A percentile compares a stretch with the other conserved stretches of the same genome.
These are phyloP conservation scores for Neocucurbitaria cava DNA, from an alignment of 2,329 filamentous ascomycete species.

Conservation along the genomic window DNA sequence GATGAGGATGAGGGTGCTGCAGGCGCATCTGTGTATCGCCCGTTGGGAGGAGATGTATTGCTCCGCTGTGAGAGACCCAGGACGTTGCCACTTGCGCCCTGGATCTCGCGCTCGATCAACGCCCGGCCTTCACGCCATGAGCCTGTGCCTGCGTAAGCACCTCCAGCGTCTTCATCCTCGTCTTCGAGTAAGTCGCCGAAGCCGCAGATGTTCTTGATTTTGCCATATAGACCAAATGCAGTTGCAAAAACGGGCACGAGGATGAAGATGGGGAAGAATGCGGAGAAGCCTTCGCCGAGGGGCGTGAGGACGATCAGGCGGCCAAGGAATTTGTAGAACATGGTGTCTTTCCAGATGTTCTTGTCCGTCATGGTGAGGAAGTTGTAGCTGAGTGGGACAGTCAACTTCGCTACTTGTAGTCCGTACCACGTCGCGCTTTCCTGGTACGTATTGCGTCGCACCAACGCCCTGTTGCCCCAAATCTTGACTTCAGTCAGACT, in stretches of 20 bases:
- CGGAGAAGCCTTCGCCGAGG: conserved; percentile 83
- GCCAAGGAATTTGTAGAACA: conserved; percentile 88
- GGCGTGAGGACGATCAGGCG: conserved; percentile 81
- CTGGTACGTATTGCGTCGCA: conserved; percentile 87
- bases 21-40: conserved; percentile 35
- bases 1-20: conserved; percentile 7
- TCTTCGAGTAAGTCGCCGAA: conserved; percentile 82
- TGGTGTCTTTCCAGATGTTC: conserved; percentile 75
- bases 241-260: conserved; percentile 85
- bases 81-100: conserved; percentile 51
- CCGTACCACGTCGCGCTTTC: conserved; percentile 97
- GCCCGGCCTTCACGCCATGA: conserved; percentile 92
- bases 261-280: conserved; percentile 87
- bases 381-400: conserved; percentile 92
- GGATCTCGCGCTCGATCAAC: conserved; percentile 82
- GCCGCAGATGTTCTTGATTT: conserved; percentile 76
- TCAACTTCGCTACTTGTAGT: conserved; percentile 88
- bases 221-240: conserved; percentile 87
- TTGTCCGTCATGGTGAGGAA: conserved; percentile 88
- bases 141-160: conserved; percentile 73
- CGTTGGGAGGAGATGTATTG: conserved; percentile 18
- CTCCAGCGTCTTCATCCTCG: conserved; percentile 71
- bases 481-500: conserved; percentile 93
- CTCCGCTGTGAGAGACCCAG: conserved; percentile 38
- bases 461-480: conserved; percentile 94